Percentiles rank a stretch among this genome's conserved stretches.
phyloP scores from a whole-genome alignment of 192 early-diverging fungal genomes.

The Linderina pennispora region DNA sequence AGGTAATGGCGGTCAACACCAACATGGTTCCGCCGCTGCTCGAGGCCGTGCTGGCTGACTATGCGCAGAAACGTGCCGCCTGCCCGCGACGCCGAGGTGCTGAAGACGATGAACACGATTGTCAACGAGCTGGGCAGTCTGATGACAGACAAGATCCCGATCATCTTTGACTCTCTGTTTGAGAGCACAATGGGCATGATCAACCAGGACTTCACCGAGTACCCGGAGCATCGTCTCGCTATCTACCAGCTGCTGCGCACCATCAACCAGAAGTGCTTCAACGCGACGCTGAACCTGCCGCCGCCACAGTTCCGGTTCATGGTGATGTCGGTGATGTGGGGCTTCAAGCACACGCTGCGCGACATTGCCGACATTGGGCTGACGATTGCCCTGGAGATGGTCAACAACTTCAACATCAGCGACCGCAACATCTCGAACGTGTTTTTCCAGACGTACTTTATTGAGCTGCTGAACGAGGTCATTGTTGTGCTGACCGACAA shows the following conservation, averaged over 20 bases:
- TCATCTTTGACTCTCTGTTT: slow-evolving; percentile 90
- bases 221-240: slow-evolving; percentile 92
- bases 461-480: slow-evolving; percentile 89
- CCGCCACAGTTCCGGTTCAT: slow-evolving; percentile 84
- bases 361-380: slow-evolving; percentile 94
- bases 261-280: slow-evolving; percentile 91
- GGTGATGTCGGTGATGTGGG: slow-evolving; percentile 96
- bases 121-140: slow-evolving; percentile 67
- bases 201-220: slow-evolving; percentile 97
- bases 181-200: slow-evolving; percentile 99
- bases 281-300: slow-evolving; percentile 79
- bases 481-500: slow-evolving; percentile 96
- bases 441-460: slow-evolving; percentile 91
- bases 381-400: slow-evolving; percentile 76
- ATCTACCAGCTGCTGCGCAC: slow-evolving; percentile 92
- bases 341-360: slow-evolving; percentile 97
- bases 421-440: slow-evolving; percentile 70
- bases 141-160: slow-evolving; percentile 77
- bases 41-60: slow-evolving; percentile 85
- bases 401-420: slow-evolving; percentile 76
- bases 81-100: slow-evolving; percentile 92
- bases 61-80: slow-evolving; percentile 79
- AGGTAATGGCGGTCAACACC: slow-evolving; percentile 67
- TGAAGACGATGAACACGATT: slow-evolving; percentile 88
- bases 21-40: slow-evolving; percentile 90